phyloP scores from a whole-genome alignment of 345 rosid genomes.

The Euclidium syriacum region DNA sequence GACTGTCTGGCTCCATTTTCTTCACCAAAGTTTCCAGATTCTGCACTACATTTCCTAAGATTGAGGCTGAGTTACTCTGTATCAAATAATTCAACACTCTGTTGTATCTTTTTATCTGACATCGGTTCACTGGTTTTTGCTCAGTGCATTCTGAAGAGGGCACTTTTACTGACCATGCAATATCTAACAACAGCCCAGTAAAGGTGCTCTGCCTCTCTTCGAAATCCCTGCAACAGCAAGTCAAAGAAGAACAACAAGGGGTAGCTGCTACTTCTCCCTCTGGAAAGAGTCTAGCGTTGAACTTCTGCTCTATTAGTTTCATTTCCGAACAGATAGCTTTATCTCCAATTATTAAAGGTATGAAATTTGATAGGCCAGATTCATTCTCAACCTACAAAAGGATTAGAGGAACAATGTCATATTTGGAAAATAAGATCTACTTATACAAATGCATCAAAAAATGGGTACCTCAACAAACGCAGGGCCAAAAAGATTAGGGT shows the following conservation, averaged over 20 bases:
- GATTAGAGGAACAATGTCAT: not conserved
- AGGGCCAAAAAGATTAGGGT: slow-evolving; percentile 74
- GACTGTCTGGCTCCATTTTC: slow-evolving; percentile 30
- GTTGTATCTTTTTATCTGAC: slow-evolving; percentile 63
- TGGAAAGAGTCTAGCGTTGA: slow-evolving; percentile 38
- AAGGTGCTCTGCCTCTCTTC: slow-evolving; percentile 40
- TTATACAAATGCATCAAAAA: not conserved
- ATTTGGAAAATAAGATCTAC: not conserved
- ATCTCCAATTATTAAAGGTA: slow-evolving; percentile 75
- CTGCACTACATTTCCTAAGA: slow-evolving; percentile 50
- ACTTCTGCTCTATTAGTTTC: slow-evolving; percentile 54
- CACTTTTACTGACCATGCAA: slow-evolving; percentile 79
- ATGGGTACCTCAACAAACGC: slow-evolving; percentile 80
- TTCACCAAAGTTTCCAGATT: slow-evolving; percentile 47
- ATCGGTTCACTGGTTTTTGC: slow-evolving; percentile 33
- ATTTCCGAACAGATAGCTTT: slow-evolving; percentile 72
- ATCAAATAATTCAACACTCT: slow-evolving; percentile 53
- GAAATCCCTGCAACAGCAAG: slow-evolving; percentile 41
- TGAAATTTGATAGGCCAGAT: slow-evolving; percentile 84
- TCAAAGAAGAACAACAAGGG: slow-evolving; percentile 18
- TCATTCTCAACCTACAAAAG: slow-evolving; percentile 77
- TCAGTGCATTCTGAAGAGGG: slow-evolving; percentile 51
- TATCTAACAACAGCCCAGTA: slow-evolving; percentile 67
- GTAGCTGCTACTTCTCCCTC: slow-evolving; percentile 29
- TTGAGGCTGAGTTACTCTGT: slow-evolving; percentile 41